Evolutionary conservation across 805 yeast genomes (phyloP).

Genomic region (Monosporozyma solicola): DNA sequence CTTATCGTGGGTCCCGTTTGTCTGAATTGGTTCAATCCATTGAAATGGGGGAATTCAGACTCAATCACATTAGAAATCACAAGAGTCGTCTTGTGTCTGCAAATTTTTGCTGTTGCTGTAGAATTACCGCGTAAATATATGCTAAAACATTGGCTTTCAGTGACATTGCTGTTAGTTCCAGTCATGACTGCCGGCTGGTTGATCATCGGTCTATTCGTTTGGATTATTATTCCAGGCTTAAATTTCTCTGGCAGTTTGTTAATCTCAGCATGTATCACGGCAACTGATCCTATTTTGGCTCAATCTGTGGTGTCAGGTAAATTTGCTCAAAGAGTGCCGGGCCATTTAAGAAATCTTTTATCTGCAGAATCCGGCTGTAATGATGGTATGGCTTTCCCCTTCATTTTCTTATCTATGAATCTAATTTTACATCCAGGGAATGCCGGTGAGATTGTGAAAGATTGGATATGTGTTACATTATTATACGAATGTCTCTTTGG

Average conservation of each 20-base stretch:
- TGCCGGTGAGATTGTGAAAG: constrained; percentile 59
- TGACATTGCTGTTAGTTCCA: constrained; percentile 64
- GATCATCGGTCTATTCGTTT: constrained; percentile 67
- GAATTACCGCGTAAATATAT: constrained; percentile 86
- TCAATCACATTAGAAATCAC: constrained; percentile 74
- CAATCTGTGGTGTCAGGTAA: constrained; percentile 91
- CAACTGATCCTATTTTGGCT: constrained; percentile 91
- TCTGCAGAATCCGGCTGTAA: constrained; percentile 84
- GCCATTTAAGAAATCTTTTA: constrained; percentile 76
- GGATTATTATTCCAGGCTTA: constrained; percentile 66
- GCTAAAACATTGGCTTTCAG: constrained; percentile 75
- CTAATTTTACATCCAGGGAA: constrained; percentile 58
- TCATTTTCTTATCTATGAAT: constrained; percentile 62
- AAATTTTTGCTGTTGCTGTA: constrained; percentile 90
- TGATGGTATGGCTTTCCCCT: constrained; percentile 95
- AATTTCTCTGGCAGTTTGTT: constrained; percentile 62
- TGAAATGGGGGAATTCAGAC: constrained; percentile 80
- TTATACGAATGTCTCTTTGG: constrained; percentile 81
- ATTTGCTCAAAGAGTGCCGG: constrained; percentile 84
- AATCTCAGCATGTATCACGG: constrained; percentile 83
- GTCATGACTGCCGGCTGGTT: constrained; percentile 92
- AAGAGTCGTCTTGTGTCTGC: constrained; percentile 73
- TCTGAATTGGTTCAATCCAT: constrained; percentile 73
- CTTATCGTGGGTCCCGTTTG: constrained; percentile 84
- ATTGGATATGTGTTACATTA: constrained; percentile 71